Evolutionary conservation across 495 filamentous ascomycete genomes (phyloP), one percentile per base, ranked within the genome.

Genomic region (Aspergillus nidulans): DNA sequence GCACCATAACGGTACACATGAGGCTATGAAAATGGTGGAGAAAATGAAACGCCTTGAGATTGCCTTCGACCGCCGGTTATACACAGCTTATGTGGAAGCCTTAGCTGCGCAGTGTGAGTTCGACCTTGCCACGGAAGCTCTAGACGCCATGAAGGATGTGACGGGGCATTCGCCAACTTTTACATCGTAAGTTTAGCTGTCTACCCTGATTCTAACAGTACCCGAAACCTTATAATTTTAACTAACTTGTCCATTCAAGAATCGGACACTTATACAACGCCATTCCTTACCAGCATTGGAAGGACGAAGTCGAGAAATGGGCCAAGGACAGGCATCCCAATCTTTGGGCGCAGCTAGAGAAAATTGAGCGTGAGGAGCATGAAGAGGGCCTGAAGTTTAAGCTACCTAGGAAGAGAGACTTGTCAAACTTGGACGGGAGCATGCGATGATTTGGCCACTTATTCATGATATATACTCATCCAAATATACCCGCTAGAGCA

Each of bases 41-140:
- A 85, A 85, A 69, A 73, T 96, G 52, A 81, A 79, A 63, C 69
- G 81, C 16, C 83, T 92, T 72, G 90, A 91, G 20, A 79, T 96
- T 46, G 81, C 83, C 18, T 69, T 94, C n/a, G 87, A 88, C 40
- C 74, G 77, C 34, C 69, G 78, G 2, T 81, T 97, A 16, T 91
- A 86, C 64, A 77, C 80, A 6, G 77, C 83, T 7, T 98, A 95
- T 62, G 74, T 88, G 18, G 85, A 84, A 23, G 86, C 89, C 2
- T 55, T 95, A 24, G 91, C 86, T 0, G 82, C 84, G 8, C 84
- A 88, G 45, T 82, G 80, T 13, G 71, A 84, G 25, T 78, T 88
- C 30, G 80, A 87, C 5, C 80, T 89, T 44, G 85, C 82, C 2
- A 81, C 79, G 49, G 67, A 75, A 56, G 66, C 88, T 32, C 74